Conservation (phyloP, 352 stramenopile genomes). For the Aphanomyces cochlioides region DNA sequence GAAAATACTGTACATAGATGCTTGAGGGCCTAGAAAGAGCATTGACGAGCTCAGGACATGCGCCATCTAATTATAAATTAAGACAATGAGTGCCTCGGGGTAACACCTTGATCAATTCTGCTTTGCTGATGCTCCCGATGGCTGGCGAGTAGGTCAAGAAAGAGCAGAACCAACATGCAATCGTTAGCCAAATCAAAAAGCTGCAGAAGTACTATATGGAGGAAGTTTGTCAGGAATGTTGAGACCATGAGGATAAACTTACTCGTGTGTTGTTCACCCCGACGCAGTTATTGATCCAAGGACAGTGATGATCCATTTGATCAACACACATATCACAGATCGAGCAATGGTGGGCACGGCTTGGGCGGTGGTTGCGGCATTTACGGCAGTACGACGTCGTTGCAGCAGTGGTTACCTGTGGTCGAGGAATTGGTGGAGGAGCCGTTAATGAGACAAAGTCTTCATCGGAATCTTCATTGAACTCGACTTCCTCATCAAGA, state of each 20-base stretch:
- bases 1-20: slow-evolving; percentile 39
- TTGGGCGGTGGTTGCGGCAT: slow-evolving; percentile 85
- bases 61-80: slow-evolving; percentile 12
- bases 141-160: slow-evolving; percentile 53
- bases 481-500: slow-evolving; percentile 30
- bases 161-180: slow-evolving; percentile 58
- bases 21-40: slow-evolving; percentile 21
- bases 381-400: slow-evolving; percentile 68
- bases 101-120: slow-evolving; percentile 58
- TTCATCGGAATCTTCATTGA: slow-evolving; percentile 27
- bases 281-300: slow-evolving; percentile 99
- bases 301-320: slow-evolving; percentile 99
- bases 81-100: not conserved
- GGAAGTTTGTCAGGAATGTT: not conserved
- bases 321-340: slow-evolving; percentile 95
- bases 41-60: slow-evolving; percentile 18
- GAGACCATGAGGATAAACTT: not conserved
- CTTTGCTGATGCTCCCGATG: slow-evolving; percentile 47
- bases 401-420: not conserved
- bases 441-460: not conserved
- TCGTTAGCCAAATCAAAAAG: slow-evolving; percentile 63
- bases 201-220: slow-evolving; percentile 63
- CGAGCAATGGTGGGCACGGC: slow-evolving; percentile 94
- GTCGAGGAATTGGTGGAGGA: not conserved
- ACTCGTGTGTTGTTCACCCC: slow-evolving; percentile 94